These are phyloP conservation scores for Penicillium flavigenum DNA, from an alignment of 495 filamentous ascomycete genomes.

Conservation along the genomic window DNA sequence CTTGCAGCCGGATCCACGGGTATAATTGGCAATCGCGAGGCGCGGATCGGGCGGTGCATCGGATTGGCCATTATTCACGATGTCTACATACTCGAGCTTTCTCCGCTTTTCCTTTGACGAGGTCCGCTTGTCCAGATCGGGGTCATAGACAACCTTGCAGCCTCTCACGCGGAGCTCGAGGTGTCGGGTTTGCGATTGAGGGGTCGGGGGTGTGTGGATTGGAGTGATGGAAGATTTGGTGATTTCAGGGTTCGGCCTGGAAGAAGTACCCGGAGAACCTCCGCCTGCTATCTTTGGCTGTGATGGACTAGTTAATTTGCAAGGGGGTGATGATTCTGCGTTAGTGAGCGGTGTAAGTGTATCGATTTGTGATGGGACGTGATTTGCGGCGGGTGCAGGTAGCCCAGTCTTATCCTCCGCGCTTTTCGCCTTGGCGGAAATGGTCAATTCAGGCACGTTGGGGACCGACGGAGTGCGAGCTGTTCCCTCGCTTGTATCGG, in stretches of 20 bases:
- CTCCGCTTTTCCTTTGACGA: conserved; percentile 63
- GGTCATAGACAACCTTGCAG: conserved; percentile 71
- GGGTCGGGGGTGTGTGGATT: conserved; percentile 49
- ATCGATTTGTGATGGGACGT: conserved; percentile 51
- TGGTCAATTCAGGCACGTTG: conserved; percentile 64
- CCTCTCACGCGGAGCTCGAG: conserved; percentile 60
- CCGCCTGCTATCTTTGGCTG: conserved; percentile 38
- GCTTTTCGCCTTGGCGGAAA: conserved; percentile 58
- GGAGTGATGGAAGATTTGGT: conserved; percentile 45
- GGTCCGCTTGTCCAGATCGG: conserved; percentile 62
- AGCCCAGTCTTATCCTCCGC: conserved; percentile 34
- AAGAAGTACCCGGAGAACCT: conserved; percentile 14
- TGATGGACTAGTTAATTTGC: conserved; percentile 54
- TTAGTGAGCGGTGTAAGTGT: conserved; percentile 76
- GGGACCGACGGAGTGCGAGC: conserved; percentile 17
- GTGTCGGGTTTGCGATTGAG: conserved; percentile 60
- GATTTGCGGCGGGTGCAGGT: conserved; percentile 31
- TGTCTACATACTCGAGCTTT: conserved; percentile 70
- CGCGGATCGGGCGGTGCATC: conserved; percentile 75
- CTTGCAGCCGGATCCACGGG: conserved; percentile 57
- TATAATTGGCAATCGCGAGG: conserved; percentile 62
- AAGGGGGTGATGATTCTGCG: conserved; percentile 70
- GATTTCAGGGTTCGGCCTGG: conserved; percentile 17
- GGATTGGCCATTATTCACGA: conserved; percentile 62
- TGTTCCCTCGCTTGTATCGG: conserved; percentile 8